These are phyloP conservation scores for Thermothielavioides terrestris DNA, from an alignment of 495 filamentous ascomycete genomes.

Conservation along the genomic window DNA sequence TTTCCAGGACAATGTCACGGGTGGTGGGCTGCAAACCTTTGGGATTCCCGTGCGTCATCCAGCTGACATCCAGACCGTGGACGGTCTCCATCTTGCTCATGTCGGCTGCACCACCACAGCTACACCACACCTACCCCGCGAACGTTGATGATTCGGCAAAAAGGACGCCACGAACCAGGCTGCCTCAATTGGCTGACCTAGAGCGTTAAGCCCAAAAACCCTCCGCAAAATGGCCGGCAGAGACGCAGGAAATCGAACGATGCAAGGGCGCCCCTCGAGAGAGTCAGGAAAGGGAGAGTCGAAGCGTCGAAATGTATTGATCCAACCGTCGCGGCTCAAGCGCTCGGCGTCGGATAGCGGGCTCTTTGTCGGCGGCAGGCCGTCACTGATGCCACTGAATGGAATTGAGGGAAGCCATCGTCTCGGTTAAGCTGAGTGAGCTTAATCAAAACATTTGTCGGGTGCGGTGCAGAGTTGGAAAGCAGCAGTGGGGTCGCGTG, in stretches of 20 bases:
- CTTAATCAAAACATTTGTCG: not conserved
- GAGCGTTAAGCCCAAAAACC: too few species aligned
- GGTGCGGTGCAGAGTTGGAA: not conserved
- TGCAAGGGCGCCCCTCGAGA: not conserved
- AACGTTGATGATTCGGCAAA: not conserved
- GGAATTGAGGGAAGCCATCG: slow-evolving; percentile 13
- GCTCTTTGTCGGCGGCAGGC: slow-evolving; percentile 7
- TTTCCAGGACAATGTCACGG: not conserved
- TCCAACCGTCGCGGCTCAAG: not conserved
- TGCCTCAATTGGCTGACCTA: too few species aligned
- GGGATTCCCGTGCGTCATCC: slow-evolving; percentile 49
- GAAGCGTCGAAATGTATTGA: not conserved
- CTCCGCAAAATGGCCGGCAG: too few species aligned
- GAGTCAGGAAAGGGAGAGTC: not conserved
- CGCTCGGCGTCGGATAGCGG: not conserved
- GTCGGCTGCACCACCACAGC: too few species aligned
- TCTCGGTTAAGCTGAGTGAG: slow-evolving; percentile 3
- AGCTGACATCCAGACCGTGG: slow-evolving; percentile 57
- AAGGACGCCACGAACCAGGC: not conserved
- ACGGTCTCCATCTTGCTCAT: slow-evolving; percentile 50
- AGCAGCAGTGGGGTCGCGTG: not conserved
- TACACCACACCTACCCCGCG: not conserved
- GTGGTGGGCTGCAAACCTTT: slow-evolving; percentile 33
- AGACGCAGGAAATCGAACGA: slow-evolving; percentile 1
- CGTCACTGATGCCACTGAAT: slow-evolving; percentile 15